Conservation (phyloP, 768 basidiomycete genomes). For the Rhizopogon roseolus region DNA sequence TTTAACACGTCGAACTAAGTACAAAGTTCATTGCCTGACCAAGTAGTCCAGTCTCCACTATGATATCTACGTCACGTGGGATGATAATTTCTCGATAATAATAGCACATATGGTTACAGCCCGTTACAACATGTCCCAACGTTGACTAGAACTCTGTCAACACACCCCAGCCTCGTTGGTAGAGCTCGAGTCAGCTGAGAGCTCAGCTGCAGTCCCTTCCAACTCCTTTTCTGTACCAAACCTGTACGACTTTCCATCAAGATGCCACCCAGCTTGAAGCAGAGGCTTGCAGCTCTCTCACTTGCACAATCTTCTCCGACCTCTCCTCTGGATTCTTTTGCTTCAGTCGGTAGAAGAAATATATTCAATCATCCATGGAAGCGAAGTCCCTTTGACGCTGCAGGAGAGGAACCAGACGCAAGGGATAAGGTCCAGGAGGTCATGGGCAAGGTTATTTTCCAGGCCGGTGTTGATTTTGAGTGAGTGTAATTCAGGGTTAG, state of each 20-base stretch:
- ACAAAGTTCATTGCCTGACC: no score
- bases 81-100: no score
- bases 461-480: slow-evolving; percentile 90
- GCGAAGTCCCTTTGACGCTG: slow-evolving; percentile 24
- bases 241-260: neutral
- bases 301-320: slow-evolving; percentile 47
- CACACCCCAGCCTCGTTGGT: neutral
- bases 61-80: no score
- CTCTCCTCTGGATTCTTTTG: slow-evolving; percentile 20
- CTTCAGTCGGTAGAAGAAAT: slow-evolving; percentile 28
- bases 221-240: neutral
- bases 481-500: slow-evolving; percentile 32
- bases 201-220: neutral
- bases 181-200: neutral
- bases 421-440: slow-evolving; percentile 55
- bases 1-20: no score
- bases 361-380: slow-evolving; percentile 56
- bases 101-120: neutral
- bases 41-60: no score
- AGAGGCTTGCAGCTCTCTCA: slow-evolving; percentile 61
- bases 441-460: slow-evolving; percentile 72
- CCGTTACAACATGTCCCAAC: neutral
- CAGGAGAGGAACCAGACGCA: slow-evolving; percentile 21
- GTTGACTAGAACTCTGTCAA: neutral
- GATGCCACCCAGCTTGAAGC: slow-evolving; percentile 50